These are phyloP conservation scores for Leccinum pachyderme DNA, from an alignment of 1,284 basidiomycete species.

Conservation along the genomic window DNA sequence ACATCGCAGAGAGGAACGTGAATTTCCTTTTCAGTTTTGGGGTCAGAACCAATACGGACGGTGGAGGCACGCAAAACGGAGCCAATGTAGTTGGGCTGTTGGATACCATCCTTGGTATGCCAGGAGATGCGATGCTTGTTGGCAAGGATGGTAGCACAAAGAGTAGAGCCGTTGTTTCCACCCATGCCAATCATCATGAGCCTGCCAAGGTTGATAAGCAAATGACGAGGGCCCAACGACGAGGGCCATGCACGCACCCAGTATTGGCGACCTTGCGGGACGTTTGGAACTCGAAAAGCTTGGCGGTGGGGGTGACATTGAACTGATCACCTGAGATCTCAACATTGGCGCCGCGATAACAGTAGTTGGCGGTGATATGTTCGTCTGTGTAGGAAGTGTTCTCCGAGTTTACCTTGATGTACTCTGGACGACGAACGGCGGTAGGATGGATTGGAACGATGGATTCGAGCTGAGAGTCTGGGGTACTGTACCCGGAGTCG, in stretches of 20 bases:
- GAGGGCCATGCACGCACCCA: constrained; percentile 59
- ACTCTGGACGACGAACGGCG: constrained; percentile 72
- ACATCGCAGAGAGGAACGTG: constrained; percentile 92
- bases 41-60: constrained; percentile 86
- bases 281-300: constrained; percentile 91
- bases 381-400: constrained; percentile 81
- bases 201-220: constrained; percentile 41
- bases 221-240: constrained; percentile 4
- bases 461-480: constrained; percentile 63
- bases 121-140: constrained; percentile 95
- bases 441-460: constrained; percentile 79
- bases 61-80: constrained; percentile 94
- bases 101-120: constrained; percentile 91
- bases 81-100: constrained; percentile 97
- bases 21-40: constrained; percentile 84
- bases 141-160: constrained; percentile 93
- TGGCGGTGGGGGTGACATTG: constrained; percentile 73
- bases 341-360: constrained; percentile 81
- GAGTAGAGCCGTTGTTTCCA: constrained; percentile 96
- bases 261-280: constrained; percentile 86
- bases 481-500: constrained; percentile 64
- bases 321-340: constrained; percentile 69
- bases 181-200: constrained; percentile 97
- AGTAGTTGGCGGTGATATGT: constrained; percentile 80
- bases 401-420: constrained; percentile 83